Evolutionary conservation across 768 basidiomycete genomes (phyloP), one percentile per base, ranked within the genome.

Genomic region (Tulasnella sp.): DNA sequence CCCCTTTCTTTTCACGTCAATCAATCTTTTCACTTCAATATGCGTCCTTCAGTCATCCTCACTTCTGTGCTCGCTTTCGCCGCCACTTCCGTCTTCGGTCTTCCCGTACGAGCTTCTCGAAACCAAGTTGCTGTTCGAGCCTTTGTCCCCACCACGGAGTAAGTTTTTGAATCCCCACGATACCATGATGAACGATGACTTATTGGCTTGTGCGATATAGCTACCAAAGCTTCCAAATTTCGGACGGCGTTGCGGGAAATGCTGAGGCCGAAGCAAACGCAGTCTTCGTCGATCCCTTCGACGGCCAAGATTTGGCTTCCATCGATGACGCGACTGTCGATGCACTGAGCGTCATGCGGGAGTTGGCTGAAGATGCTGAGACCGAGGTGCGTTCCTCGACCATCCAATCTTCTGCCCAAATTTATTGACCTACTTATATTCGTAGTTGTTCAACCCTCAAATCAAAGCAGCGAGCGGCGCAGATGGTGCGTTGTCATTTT

Each of bases 141-240:
- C 23, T 67, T 67, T 26, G 61, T 67, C 5, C 61, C 61, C 5
- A 67, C 61, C 16, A 67, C 61, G 29, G 61, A 67, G 61, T 67
- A 67, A 35, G 61, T 35, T 32, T 15, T 67, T 13, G 13, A 18
- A 67, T 29, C 16, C 55, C 16, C 32, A 5, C 32, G 5, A 18
- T 35, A 15, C 11, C 11, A 3, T 5, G 7, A 29, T 23, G 16
- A 6, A 35, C 32, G 29, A 5, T 35, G 32, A 16, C 61, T 67
- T 16, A 67, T 16, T 29, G 61, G 11, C 4, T 16, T 13, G 13
- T 35, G 3, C 32, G 26, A 67, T 15, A 13, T 13, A 86, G 85
- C 80, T 86, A 86, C 79, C 80, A 82, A 29, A 82, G 82, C 46
- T 86, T 86, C 84, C 86, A 86, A 80, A 86, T 86, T 78, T 85